These are phyloP conservation scores for Patellifolia procumbens DNA, from an alignment of 179 eudicot species.

Conservation along the genomic window DNA sequence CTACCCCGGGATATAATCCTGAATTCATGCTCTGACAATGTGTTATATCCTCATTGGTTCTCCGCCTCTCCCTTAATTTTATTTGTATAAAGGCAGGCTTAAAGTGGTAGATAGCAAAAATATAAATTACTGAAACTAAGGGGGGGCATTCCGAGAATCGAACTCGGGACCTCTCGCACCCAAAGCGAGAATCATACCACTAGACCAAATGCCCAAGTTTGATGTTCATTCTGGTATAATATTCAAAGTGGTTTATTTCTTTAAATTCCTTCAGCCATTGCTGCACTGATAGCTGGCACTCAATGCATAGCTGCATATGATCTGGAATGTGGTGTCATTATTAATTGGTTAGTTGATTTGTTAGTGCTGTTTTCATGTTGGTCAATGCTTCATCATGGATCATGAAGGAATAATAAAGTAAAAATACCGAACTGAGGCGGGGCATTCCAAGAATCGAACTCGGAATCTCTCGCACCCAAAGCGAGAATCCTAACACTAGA, in stretches of 20 bases:
- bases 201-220: constrained; percentile 30
- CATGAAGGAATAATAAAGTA: not conserved
- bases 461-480: constrained; percentile 94
- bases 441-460: constrained; percentile 90
- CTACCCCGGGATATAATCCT: not conserved
- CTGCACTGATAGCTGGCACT: not conserved
- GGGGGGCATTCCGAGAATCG: constrained; percentile 18
- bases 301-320: not conserved
- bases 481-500: constrained; percentile 92
- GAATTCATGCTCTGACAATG: not conserved
- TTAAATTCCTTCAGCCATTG: not conserved
- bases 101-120: not conserved
- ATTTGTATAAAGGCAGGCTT: not conserved
- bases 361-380: not conserved
- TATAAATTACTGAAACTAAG: not conserved
- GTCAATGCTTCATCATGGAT: not conserved
- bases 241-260: not conserved
- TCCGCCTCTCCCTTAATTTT: too few relatives aligned
- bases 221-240: too few relatives aligned
- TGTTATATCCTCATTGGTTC: not conserved
- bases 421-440: constrained; percentile 20
- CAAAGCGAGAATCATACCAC: constrained; percentile 93
- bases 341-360: not conserved
- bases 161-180: constrained; percentile 88
- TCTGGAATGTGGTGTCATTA: not conserved